Evolutionary conservation across 345 rosid species (phyloP).

Genomic region (Sisymbrium altissimum): DNA sequence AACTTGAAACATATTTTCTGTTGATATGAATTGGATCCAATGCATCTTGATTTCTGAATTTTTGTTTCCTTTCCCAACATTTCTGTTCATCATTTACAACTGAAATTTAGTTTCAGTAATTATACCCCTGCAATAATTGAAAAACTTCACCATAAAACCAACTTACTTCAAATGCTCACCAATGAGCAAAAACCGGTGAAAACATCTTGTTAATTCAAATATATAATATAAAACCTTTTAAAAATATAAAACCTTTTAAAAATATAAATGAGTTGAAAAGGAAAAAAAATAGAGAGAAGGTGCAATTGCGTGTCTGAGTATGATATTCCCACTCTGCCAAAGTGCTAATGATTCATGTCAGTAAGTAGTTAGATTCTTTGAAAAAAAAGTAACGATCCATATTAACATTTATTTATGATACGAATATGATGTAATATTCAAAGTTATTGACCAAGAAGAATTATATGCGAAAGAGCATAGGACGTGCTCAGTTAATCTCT

Average conservation of each 20-base stretch:
- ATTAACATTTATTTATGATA: not conserved
- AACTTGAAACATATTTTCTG: not conserved
- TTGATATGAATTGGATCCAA: constrained; percentile 30
- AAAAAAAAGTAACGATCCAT: not conserved
- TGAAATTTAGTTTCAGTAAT: not conserved
- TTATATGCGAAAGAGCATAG: not conserved
- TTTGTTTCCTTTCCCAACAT: constrained; percentile 6
- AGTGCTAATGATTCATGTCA: constrained; percentile 15
- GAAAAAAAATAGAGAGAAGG: not conserved
- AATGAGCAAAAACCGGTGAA: not conserved
- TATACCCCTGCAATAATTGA: not conserved
- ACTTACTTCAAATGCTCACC: not conserved
- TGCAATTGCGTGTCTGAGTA: constrained; percentile 1
- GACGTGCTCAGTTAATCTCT: constrained; percentile 6
- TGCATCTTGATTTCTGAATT: constrained; percentile 8
- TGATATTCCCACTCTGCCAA: constrained; percentile 9
- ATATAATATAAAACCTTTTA: not conserved
- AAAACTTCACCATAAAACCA: not conserved
- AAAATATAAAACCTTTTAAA: too few relatives aligned
- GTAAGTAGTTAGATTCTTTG: constrained; percentile 9
- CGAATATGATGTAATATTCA: not conserved
- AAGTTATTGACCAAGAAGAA: constrained; percentile 19
- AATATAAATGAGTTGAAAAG: not conserved
- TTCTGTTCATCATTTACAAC: not conserved
- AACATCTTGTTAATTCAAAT: not conserved